phyloP scores from a whole-genome alignment of 2,329 filamentous ascomycete species.

The Fusarium scirpi region DNA sequence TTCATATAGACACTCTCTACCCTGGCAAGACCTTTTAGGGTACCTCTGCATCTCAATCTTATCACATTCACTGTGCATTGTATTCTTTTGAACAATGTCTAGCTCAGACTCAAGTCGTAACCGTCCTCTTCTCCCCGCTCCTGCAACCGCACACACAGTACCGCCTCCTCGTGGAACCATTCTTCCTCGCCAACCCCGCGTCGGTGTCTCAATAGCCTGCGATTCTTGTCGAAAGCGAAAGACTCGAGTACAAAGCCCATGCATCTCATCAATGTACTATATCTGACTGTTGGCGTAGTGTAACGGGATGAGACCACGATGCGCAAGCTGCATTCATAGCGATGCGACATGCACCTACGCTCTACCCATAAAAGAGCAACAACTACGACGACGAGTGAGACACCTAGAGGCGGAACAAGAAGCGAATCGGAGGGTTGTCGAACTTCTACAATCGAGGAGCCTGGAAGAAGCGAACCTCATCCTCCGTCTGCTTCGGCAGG shows the following conservation, averaged over 20 bases:
- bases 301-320: conserved; percentile 8
- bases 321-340: neutral
- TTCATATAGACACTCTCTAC: too few species aligned
- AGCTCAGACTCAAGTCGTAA: neutral
- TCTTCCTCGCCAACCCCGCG: neutral
- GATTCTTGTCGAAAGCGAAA: conserved; percentile 19
- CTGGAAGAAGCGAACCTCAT: neutral
- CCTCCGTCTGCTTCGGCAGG: conserved; percentile 11
- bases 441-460: neutral
- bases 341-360: neutral
- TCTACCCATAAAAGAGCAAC: neutral
- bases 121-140: conserved; percentile 14
- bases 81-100: neutral
- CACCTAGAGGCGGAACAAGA: neutral
- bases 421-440: neutral
- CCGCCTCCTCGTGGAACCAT: neutral
- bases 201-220: conserved; percentile 8
- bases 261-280: accelerated
- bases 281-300: neutral
- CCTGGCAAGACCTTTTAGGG: neutral
- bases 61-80: accelerated
- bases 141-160: too few species aligned
- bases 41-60: accelerated
- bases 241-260: neutral
- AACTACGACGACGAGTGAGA: neutral